Percentiles rank a stretch among this genome's conserved stretches.
Conservation (phyloP, 2,329 filamentous ascomycete genomes). For the Pestalotiopsis fici region DNA sequence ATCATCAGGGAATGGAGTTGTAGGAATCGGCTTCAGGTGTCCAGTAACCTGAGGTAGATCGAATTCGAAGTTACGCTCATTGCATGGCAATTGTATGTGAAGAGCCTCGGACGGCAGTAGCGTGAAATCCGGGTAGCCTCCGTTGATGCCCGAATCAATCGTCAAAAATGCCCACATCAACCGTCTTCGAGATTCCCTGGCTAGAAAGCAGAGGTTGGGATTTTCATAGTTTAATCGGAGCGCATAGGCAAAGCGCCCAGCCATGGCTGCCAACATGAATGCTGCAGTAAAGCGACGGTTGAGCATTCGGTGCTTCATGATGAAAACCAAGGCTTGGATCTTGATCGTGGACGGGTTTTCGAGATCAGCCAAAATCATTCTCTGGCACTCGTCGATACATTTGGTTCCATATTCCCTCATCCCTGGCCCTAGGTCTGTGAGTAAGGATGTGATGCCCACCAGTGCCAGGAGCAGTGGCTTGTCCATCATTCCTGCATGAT, state of each 20-base stretch:
- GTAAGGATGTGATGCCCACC: slow-evolving; percentile 56
- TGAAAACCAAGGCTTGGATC: slow-evolving; percentile 47
- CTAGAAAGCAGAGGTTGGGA: slow-evolving; percentile 42
- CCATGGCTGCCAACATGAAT: slow-evolving; percentile 47
- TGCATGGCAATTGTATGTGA: slow-evolving; percentile 45
- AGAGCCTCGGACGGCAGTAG: slow-evolving; percentile 45
- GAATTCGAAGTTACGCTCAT: slow-evolving; percentile 56
- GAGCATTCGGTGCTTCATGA: slow-evolving; percentile 49
- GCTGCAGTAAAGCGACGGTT: slow-evolving; percentile 45
- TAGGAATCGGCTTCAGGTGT: slow-evolving; percentile 40
- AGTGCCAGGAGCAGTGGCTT: slow-evolving; percentile 54
- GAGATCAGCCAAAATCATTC: slow-evolving; percentile 52
- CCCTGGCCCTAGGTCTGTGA: slow-evolving; percentile 55
- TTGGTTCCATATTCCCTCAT: slow-evolving; percentile 53
- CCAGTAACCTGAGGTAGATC: slow-evolving; percentile 58
- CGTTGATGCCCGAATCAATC: slow-evolving; percentile 43
- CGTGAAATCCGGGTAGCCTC: slow-evolving; percentile 44
- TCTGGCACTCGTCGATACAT: slow-evolving; percentile 57
- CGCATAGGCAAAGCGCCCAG: slow-evolving; percentile 49
- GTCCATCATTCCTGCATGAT: slow-evolving; percentile 58
- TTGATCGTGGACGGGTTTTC: slow-evolving; percentile 58
- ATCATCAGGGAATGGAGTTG: slow-evolving; percentile 50
- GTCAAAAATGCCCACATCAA: slow-evolving; percentile 48
- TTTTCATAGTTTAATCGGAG: slow-evolving; percentile 51
- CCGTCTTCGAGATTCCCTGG: slow-evolving; percentile 43